Evolutionary conservation across 352 stramenopile genomes (phyloP).

Genomic region (Poterioochromonas sp.): DNA sequence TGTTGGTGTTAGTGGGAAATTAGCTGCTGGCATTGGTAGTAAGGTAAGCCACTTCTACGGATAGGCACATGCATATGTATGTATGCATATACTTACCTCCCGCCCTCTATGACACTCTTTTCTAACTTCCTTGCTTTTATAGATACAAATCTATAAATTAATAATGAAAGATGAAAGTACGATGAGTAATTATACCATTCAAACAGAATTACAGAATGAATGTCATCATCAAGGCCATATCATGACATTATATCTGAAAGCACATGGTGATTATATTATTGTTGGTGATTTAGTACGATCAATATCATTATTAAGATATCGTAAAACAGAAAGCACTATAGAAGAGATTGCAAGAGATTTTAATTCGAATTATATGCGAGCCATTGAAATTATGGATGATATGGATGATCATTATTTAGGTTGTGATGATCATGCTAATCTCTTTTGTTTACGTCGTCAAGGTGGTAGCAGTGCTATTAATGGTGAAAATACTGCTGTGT

Average conservation of each 20-base stretch:
- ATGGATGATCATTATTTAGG: constrained; percentile 39
- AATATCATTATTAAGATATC: constrained; percentile 75
- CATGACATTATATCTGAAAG: constrained; percentile 75
- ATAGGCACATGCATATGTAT: no score
- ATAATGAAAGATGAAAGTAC: constrained; percentile 53
- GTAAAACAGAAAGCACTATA: constrained; percentile 60
- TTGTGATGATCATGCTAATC: constrained; percentile 2
- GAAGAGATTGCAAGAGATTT: constrained; percentile 32
- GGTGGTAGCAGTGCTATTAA: constrained; percentile 61
- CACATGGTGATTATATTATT: constrained; percentile 72
- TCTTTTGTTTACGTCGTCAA: constrained; percentile 49
- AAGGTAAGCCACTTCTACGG: constrained; percentile 72
- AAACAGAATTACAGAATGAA: constrained; percentile 75
- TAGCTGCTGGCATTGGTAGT: constrained; percentile 81
- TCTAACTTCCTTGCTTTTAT: no score
- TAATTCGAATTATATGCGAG: constrained; percentile 9
- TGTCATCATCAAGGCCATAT: constrained; percentile 79
- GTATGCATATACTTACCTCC: no score
- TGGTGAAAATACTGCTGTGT: no score
- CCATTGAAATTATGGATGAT: constrained; percentile 27
- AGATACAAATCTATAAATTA: constrained; percentile 22
- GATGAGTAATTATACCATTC: constrained; percentile 69
- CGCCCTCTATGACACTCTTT: no score
- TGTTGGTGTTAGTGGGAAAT: constrained; percentile 77
- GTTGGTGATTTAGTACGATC: constrained; percentile 87